Base-by-base conservation (phyloP, 192 early-diverging fungal species). In the Dispira parvispora region DNA sequence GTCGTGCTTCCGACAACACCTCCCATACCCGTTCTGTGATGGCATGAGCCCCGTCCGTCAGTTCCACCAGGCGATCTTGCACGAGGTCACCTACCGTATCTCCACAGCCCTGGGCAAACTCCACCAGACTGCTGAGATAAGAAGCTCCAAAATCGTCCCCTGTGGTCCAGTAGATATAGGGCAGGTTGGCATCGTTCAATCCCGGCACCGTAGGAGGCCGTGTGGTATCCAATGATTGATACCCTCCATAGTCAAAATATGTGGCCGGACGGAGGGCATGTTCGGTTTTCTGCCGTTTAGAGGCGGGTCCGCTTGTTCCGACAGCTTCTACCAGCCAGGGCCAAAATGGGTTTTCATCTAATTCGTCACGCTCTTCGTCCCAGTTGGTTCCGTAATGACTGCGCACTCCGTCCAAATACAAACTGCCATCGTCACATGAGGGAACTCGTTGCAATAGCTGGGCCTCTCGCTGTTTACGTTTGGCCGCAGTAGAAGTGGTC, bases 51-150 rank as follows among this genome's bases (percentile, higher is more conserved):
- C 68, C 68, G 28, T 28, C 38, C 14, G 71, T 76, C 45, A 76
- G 64, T 44, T 76, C 69, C 44, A 71, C 67, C 65, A 76, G 65
- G 28, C 71, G 65, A 6, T 38, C 45, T 11, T 63, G 47, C 11
- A 72, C 66, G 23, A 69, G 68, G 45, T 67, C 56, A 14, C 53
- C 25, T 0, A 61, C 71, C 9, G 65, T 68, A 14, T 43, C 46
- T 45, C 72, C 70, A 2, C 69, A 68, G 6, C 72, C 75, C 8
- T 68, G 70, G 38, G 71, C 66, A 65, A 77, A 77, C 16, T 67
- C 66, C 63, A 67, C 58, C 60, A 74, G 44, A 65, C 75, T 77
- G 61, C 61, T 63, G 72, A 69, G 69, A 63, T 77, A 77, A 21
- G 75, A 72, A 60, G 71, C 53, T 11, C 75, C 75, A 54, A 73